Evolutionary conservation across 352 stramenopile genomes (phyloP).

Genomic region (Paralagenidium karlingii): DNA sequence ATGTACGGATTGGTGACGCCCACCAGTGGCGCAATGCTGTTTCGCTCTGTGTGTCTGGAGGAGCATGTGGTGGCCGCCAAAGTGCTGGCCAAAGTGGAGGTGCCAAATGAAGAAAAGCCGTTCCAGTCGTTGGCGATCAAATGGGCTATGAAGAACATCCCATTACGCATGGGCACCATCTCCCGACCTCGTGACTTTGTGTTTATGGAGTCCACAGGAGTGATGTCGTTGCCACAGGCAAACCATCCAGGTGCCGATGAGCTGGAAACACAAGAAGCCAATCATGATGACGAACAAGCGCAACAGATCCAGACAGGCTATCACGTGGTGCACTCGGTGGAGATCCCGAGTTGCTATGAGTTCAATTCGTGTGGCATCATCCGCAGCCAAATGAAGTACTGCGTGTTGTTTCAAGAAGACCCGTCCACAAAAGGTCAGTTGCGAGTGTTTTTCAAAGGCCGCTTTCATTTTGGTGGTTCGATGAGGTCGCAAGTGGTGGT

Average conservation of each 20-base stretch:
- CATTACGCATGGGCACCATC: no score
- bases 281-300: no score
- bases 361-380: neutral
- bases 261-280: no score
- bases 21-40: constrained; percentile 29
- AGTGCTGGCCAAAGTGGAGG: constrained; percentile 21
- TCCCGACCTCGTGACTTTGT: constrained; percentile 47
- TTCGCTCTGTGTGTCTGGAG: constrained; percentile 38
- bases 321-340: constrained; percentile 3
- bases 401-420: no score
- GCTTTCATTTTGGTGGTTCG: no score
- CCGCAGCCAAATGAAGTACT: no score
- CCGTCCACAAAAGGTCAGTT: no score
- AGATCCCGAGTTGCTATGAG: neutral
- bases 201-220: constrained; percentile 39
- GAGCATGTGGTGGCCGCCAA: constrained; percentile 33
- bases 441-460: no score
- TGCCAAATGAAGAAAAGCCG: constrained; percentile 22
- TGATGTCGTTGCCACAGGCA: constrained; percentile 13
- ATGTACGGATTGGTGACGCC: constrained; percentile 42
- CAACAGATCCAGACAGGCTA: no score
- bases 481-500: no score
- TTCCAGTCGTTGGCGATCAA: constrained; percentile 34
- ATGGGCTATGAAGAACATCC: constrained; percentile 51
- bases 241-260: no score